Conservation (phyloP, 2,329 filamentous ascomycete species). For the Microcera coccophila region DNA sequence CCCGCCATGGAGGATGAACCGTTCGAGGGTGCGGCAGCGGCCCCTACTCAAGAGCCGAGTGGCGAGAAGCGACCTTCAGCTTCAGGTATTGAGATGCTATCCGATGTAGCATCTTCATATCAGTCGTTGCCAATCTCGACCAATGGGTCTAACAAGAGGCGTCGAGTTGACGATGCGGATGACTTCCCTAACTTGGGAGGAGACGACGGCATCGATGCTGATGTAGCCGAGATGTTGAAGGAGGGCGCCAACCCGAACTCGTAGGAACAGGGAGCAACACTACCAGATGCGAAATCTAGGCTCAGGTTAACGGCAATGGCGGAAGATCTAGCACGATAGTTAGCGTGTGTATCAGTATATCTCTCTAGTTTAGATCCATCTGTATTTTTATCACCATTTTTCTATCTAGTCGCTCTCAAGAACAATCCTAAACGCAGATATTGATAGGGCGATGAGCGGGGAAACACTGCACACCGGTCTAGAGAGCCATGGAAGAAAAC, state of each 20-base stretch:
- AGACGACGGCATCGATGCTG: constrained; percentile 54
- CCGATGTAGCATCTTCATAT: constrained; percentile 41
- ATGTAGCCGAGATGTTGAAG: constrained; percentile 52
- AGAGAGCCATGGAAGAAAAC: too few relatives aligned
- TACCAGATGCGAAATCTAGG: too few relatives aligned
- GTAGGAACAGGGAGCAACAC: too few relatives aligned
- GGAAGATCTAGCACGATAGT: too few relatives aligned
- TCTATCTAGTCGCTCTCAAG: too few relatives aligned
- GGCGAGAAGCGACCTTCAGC: constrained; percentile 20
- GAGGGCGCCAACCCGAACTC: constrained; percentile 13
- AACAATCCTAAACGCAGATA: too few relatives aligned
- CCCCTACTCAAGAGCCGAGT: constrained; percentile 13
- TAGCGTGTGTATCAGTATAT: too few relatives aligned
- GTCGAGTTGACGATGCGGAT: constrained; percentile 48
- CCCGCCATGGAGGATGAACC: constrained; percentile 18
- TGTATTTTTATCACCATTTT: too few relatives aligned
- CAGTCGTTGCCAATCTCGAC: constrained; percentile 47
- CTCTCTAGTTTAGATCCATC: too few relatives aligned
- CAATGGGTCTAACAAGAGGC: constrained; percentile 55
- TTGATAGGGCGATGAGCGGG: too few relatives aligned
- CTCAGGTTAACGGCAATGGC: too few relatives aligned
- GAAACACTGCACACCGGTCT: too few relatives aligned
- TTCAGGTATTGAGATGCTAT: constrained; percentile 39
- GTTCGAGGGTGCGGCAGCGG: constrained; percentile 15
- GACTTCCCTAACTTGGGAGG: constrained; percentile 53